Evolutionary conservation across 371 early-diverging fungal genomes (phyloP), one percentile per base, ranked within the genome.

Genomic region (Capillidium heterosporum): DNA sequence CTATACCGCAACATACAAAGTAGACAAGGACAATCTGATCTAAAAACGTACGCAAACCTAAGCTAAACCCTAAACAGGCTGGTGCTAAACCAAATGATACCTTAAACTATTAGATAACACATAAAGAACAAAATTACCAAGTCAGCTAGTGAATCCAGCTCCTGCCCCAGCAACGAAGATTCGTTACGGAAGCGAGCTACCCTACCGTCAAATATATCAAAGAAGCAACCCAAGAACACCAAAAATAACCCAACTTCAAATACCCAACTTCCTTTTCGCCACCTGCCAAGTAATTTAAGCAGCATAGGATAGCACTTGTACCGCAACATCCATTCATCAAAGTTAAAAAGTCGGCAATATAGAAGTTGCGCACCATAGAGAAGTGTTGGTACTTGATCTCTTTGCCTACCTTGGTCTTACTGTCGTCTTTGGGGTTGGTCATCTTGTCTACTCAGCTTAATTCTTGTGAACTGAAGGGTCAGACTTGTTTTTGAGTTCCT

Each of bases 1-100:
- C 83, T 57, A 90, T 80, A 27, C 91, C 92, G 61, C 91, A 89
- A 62, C 79, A 79, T 17, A 92, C 84, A 75, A 92, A 92, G 66
- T 84, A 83, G 0, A 81, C 74, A 61, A 92, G 70, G 1, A 85
- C 75, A 23, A 77, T 63, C 13, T 82, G 72, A 64, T 92, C 93
- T 19, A 85, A 62, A 58, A 78, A 76, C 28, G 84, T 81, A 57
- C 86, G 87, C 72, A 92, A 77, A 26, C 93, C 93, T 52, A 87
- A 75, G 53, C 84, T 85, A 65, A 82, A 92, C 13, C 81, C 91
- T 29, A 90, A 70, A 2, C 82, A 82, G 19, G 89, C 87, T 3
- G 90, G 90, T 15, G 91, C 91, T 15, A 91, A 70, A 10, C 90
- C 89, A 66, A 91, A 90, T 1, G 84, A 83, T 52, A 82, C 76